Conservation (phyloP, 2,329 filamentous ascomycete species). For the Cercospora zeina region DNA sequence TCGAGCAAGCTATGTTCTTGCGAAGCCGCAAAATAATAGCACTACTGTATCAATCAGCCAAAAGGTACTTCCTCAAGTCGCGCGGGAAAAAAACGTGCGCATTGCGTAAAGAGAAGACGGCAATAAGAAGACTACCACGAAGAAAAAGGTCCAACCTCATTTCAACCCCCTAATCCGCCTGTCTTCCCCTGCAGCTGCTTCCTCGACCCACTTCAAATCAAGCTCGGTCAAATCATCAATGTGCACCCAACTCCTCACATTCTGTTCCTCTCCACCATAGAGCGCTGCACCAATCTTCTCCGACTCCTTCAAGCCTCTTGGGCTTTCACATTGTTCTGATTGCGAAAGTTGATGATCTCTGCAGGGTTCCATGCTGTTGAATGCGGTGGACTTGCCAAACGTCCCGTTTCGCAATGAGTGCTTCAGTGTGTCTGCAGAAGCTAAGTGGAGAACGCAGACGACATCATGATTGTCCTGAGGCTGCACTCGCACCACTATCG, state of each 20-base stretch:
- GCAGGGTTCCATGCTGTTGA: too few species aligned
- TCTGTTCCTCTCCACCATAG: slow-evolving; percentile 55
- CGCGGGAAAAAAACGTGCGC: too few species aligned
- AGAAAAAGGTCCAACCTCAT: slow-evolving; percentile 21
- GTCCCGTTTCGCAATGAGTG: too few species aligned
- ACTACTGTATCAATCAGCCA: slow-evolving; percentile 32
- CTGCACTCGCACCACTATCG: neutral
- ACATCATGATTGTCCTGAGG: neutral
- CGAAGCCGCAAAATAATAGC: slow-evolving; percentile 52
- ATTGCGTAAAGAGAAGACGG: neutral
- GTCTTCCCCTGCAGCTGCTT: slow-evolving; percentile 48
- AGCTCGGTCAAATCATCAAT: slow-evolving; percentile 58
- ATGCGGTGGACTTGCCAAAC: too few species aligned
- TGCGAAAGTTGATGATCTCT: too few species aligned
- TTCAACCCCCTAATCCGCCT: slow-evolving; percentile 36
- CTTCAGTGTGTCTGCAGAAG: too few species aligned
- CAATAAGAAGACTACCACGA: neutral
- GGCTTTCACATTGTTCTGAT: too few species aligned
- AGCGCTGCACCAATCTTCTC: slow-evolving; percentile 42
- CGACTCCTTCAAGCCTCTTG: slow-evolving; percentile 53
- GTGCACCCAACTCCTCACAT: slow-evolving; percentile 55
- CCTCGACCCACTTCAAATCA: slow-evolving; percentile 56
- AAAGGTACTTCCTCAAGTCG: neutral
- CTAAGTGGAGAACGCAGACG: too few species aligned
- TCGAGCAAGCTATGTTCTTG: slow-evolving; percentile 41